Evolutionary conservation across 2,329 filamentous ascomycete species (phyloP), one percentile per base, ranked within the genome.

Genomic region (Neonectria faginata): DNA sequence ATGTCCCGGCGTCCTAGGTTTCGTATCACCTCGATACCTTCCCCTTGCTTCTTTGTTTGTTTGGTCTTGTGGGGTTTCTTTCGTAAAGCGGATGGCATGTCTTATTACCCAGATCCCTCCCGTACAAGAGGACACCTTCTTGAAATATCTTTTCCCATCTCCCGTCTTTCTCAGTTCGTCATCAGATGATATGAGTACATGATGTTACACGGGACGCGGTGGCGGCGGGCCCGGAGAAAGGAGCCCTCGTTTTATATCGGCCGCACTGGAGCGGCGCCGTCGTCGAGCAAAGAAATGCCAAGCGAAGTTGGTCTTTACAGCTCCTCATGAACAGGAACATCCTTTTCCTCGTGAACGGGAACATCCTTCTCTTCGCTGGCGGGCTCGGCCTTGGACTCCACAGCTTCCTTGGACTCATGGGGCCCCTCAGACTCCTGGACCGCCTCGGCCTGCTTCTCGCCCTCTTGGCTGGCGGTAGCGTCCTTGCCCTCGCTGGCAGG

Each of bases 401-500:
- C 27, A 29, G 27, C 27, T 29, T 9, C 84, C 71, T 83, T 80
- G 70, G 79, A 81, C 69, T 81, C 81, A 73, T 87, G 84, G 14
- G 83, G 80, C 75, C 87, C 87, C 72, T 83, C 18, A 42, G 33
- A 12, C 20, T 41, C 16, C 27, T 27, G 53, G 12, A 53, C 29
- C 10, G 11, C 61, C 73, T 75, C 81, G 58, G 80, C 71, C 73
- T 81, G 78, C 36, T 81, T 79, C 64, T 76, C 48, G 14, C 22
- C 31, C 25, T 58, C 50, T 51, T 58, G 50, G 31, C 55, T 78
- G 51, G 70, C 75, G 14, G 83, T 86, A 29, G 88, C 87, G 74
- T 89, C 87, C 68, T 88, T 86, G 64, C 83, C 83, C 70, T 90
- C 88, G 70, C 88, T 90, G 2, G 86, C 88, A 36, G 88, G 88